These are phyloP conservation scores for Melastoma malabathricum DNA, from an alignment of 345 rosid species.

Conservation along the genomic window DNA sequence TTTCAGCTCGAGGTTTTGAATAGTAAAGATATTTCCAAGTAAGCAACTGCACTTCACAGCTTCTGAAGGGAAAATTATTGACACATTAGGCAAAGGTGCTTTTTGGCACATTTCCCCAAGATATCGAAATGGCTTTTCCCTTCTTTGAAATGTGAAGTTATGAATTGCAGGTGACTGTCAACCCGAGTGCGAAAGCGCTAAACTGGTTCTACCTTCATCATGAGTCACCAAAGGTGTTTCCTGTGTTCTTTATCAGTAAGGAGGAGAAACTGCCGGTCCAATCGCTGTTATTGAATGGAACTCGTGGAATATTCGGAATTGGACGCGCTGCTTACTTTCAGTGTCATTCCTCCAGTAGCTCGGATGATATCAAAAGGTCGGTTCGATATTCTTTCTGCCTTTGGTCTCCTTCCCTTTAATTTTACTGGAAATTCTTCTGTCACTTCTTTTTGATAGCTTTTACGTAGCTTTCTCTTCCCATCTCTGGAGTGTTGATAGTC, in stretches of 20 bases:
- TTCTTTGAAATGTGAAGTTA: background rate
- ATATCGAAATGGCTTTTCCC: too few relatives aligned
- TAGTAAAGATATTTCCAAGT: too few relatives aligned
- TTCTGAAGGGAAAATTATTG: too few relatives aligned
- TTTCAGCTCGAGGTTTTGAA: too few relatives aligned
- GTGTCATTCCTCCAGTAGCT: conserved; percentile 20
- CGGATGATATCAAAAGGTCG: conserved; percentile 36
- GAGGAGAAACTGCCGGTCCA: conserved; percentile 37
- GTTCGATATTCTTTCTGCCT: background rate
- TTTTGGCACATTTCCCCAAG: too few relatives aligned
- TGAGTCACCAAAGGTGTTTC: conserved; percentile 36
- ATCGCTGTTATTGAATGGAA: conserved; percentile 37
- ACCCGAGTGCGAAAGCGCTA: conserved; percentile 81
- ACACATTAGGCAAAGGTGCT: too few relatives aligned
- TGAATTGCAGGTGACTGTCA: conserved; percentile 59
- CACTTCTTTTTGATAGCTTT: background rate
- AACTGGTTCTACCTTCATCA: conserved; percentile 74
- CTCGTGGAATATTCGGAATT: conserved; percentile 61
- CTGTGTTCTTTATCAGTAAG: conserved; percentile 69
- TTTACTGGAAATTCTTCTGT: background rate
- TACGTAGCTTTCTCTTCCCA: background rate
- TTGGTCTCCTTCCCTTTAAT: background rate
- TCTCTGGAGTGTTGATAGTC: too few relatives aligned
- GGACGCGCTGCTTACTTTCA: conserved; percentile 67
- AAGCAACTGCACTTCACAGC: too few relatives aligned